phyloP scores from a whole-genome alignment of 371 early-diverging fungal genomes.

The Circinella umbellata region DNA sequence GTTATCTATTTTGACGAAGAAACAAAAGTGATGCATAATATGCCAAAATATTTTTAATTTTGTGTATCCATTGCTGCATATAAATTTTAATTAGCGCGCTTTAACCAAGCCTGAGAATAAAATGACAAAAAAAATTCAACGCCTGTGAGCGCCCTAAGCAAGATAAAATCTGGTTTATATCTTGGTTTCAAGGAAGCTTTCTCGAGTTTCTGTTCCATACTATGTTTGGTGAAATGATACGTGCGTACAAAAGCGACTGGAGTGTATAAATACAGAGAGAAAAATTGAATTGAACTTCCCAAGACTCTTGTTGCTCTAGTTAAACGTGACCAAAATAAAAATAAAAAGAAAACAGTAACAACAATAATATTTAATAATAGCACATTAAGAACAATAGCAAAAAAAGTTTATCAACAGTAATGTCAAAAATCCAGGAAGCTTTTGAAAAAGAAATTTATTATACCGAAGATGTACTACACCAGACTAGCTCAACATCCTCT shows the following conservation, averaged over 20 bases:
- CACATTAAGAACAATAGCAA: neutral
- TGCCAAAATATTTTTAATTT: too few relatives aligned
- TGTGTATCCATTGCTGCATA: too few relatives aligned
- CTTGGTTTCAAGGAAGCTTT: slow-evolving; percentile 1
- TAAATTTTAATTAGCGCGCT: too few relatives aligned
- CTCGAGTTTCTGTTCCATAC: neutral
- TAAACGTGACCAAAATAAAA: too few relatives aligned
- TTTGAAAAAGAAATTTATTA: slow-evolving; percentile 6
- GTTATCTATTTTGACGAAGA: too few relatives aligned
- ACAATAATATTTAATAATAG: too few relatives aligned
- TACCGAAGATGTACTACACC: slow-evolving; percentile 7
- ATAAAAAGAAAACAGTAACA: too few relatives aligned
- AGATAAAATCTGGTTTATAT: neutral
- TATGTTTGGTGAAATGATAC: neutral
- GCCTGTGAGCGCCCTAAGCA: neutral
- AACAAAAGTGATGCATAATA: too few relatives aligned
- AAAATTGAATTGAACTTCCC: neutral
- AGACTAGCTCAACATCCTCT: neutral
- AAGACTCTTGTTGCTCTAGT: too few relatives aligned
- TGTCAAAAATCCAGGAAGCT: neutral
- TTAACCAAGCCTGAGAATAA: neutral
- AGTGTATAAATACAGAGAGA: neutral
- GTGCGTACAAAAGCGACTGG: neutral
- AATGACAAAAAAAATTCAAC: neutral
- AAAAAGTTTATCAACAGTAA: neutral